Conservation (phyloP, 2,329 filamentous ascomycete genomes). For the Alternaria metachromatica region DNA sequence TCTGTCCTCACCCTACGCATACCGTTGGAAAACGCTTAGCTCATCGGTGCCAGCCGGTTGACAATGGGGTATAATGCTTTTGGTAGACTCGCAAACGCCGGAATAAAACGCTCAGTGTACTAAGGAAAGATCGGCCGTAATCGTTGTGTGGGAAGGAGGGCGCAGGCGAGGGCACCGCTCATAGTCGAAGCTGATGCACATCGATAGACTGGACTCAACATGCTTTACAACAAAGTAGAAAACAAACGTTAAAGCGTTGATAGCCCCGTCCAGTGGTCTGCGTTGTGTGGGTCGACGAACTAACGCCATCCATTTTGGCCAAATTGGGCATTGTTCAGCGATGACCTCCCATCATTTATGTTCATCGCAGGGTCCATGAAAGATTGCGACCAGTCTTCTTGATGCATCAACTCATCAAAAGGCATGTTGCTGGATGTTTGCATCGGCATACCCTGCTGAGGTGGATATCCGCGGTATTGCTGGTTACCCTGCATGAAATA, state of each 20-base stretch:
- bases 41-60: slow-evolving; percentile 25
- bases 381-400: slow-evolving; percentile 51
- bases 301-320: slow-evolving; percentile 28
- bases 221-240: not conserved
- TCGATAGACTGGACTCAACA: not conserved
- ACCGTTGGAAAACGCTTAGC: slow-evolving; percentile 15
- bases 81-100: slow-evolving; percentile 9
- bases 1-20: slow-evolving; percentile 9
- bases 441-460: slow-evolving; percentile 31
- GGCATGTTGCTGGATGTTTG: slow-evolving; percentile 37
- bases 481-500: slow-evolving; percentile 67
- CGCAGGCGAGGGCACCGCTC: not conserved
- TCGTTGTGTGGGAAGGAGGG: not conserved
- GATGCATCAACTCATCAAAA: slow-evolving; percentile 47
- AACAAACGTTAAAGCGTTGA: not conserved
- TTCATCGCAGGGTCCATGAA: slow-evolving; percentile 46
- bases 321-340: slow-evolving; percentile 28
- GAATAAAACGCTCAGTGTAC: slow-evolving; percentile 9
- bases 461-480: slow-evolving; percentile 32
- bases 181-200: not conserved
- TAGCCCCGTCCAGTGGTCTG: not conserved
- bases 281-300: slow-evolving; percentile 10
- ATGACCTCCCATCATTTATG: slow-evolving; percentile 29
- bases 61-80: slow-evolving; percentile 25
- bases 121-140: slow-evolving; percentile 7